Base-by-base conservation (phyloP, 352 stramenopile species). In the Phytopythium boreale region DNA sequence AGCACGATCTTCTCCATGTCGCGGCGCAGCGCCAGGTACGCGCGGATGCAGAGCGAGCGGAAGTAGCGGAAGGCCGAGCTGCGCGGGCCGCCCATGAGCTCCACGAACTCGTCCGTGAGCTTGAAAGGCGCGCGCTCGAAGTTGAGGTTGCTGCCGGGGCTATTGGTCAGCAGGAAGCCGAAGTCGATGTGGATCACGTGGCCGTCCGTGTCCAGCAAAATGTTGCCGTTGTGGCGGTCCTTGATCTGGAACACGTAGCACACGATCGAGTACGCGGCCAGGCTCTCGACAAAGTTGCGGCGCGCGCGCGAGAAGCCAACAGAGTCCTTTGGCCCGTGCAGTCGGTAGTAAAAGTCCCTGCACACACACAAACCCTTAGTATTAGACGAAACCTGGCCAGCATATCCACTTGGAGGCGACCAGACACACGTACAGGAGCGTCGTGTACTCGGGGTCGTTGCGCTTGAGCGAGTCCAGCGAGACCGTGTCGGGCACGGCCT, bases 111-210 rank as follows among this genome's bases (percentile, higher is more conserved):
- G 51, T 94, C 75, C 15, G 97, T 98, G 24, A 99, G 85, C 75
- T 99, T 99, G 78, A 99, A 99, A 0, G 97, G 96, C 24, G 97
- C 96, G n/a, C 80, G 86, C 74, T 99, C 97, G 61, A 99, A 99
- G 56, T 96, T 97, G 55, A 95, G 84, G 67, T 98, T 98, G 69
- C 96, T 98, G 19, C 87, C 87, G 2, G 87, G 87, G 39, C 93
- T 98, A 82, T 98, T 99, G 53, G 89, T 93, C 39, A 99, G 93
- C 65, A 98, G 56, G 74, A 99, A 99, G 19, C 97, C 98, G 76
- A 99, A 99, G 79, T 99, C 98, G 63, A 99, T 99, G 82, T 99
- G 97, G 58, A 99, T 95, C 17, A 99, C 76, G 72, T 98, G 96
- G 20, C 97, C 97, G 31, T 96, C 77, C 17, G 87, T 97, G 77